A percentile compares a stretch with the other conserved stretches of the same genome.
Evolutionary conservation across 208 protist species (phyloP).

Genomic region (Acanthamoeba healyi): DNA sequence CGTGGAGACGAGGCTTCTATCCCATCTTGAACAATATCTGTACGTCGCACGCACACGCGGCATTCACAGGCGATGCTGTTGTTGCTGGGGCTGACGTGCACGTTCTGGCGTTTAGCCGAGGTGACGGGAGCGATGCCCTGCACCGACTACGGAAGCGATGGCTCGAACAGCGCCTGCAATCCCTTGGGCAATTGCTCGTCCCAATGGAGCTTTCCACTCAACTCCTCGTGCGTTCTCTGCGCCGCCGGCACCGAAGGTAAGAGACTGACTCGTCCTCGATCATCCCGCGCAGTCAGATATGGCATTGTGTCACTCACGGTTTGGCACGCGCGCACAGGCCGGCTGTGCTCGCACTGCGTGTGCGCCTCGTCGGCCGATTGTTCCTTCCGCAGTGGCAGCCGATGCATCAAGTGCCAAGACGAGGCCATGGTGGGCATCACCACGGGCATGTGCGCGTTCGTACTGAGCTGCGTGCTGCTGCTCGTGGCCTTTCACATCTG

Average conservation of each 20-base stretch:
- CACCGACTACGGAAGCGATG: background rate
- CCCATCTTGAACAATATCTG: background rate
- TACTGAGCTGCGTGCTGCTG: background rate
- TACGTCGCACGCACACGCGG: background rate
- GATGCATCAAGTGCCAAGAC: background rate
- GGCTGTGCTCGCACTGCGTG: background rate
- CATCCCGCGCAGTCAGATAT: background rate
- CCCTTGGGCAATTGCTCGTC: background rate
- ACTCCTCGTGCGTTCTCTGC: background rate
- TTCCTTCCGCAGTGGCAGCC: background rate
- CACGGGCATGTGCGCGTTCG: background rate
- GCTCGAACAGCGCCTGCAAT: background rate
- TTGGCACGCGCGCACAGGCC: background rate
- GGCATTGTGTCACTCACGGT: background rate
- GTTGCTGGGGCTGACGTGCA: too few relatives aligned
- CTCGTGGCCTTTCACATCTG: background rate
- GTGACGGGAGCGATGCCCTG: background rate
- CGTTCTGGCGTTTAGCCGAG: too few relatives aligned
- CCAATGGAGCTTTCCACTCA: background rate
- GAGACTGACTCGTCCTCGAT: background rate
- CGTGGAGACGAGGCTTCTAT: slow-evolving; percentile 9
- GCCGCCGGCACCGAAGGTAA: background rate
- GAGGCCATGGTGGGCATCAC: background rate
- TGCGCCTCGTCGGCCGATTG: background rate
- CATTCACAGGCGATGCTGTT: too few relatives aligned